Evolutionary conservation across 305 asterid species (phyloP), one percentile per base, ranked within the genome.

Genomic region (Rubia peregrina): DNA sequence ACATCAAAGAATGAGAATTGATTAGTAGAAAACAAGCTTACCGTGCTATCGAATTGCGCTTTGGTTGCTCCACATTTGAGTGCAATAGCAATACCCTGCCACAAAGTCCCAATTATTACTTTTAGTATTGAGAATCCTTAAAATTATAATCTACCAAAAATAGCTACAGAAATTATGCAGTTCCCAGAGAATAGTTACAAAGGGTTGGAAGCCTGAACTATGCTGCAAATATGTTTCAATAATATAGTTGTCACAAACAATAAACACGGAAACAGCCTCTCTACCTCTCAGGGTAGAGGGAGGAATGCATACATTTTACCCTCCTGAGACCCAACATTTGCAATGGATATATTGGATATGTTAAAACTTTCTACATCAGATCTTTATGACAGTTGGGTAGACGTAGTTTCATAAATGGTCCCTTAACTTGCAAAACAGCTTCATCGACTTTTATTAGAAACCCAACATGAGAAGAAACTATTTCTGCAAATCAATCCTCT

Each of bases 31-130:
- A 41, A 38, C 30, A 38, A 73, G 83, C 97, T 84, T 78, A 94
- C 99, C 36, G 97, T 94, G 81, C 90, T 85, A 73, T 94, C 99
- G 70, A 94, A 90, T 78, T 88, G 96, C 48, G 91, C 94, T 82
- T 94, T 94, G 80, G 99, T 94, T 72, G 99, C 99, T 83, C 99
- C 99, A 84, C 97, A 94, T 83, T 87, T 94, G 57, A 94, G 81
- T 57, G 97, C 99, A 80, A 94, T 67, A 42, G 99, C 90, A 78
- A 94, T 86, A 73, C 99, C 99, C 98, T 94, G 89, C 51, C 63
- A 63, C 51, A 68, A 42, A 73, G 68, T 10, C 67, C 49, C 72
- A 68, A 53, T 9, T 19, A 12, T 70, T 55, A 57, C n/a, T n/a
- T 30, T 6, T 13, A 26, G 36, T 5, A 41, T 49, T 59, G n/a